phyloP scores from a whole-genome alignment of 805 yeast genomes.

The Clavispora asparagi region DNA sequence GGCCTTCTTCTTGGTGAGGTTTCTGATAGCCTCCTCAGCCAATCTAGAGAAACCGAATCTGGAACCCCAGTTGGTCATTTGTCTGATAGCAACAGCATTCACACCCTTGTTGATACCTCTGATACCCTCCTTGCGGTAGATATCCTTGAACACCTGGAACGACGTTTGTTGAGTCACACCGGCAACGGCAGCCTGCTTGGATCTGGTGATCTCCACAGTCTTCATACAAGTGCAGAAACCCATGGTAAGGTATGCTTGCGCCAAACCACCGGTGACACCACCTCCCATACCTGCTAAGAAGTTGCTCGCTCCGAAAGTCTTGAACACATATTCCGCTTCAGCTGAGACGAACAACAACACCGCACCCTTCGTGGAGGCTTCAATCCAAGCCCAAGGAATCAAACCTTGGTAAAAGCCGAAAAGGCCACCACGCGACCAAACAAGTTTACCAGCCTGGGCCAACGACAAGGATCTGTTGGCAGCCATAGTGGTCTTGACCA shows the following conservation, averaged over 20 bases:
- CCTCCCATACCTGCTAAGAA: conserved; percentile 90
- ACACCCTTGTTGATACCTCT: conserved; percentile 96
- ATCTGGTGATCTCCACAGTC: conserved; percentile 93
- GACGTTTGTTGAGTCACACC: conserved; percentile 70
- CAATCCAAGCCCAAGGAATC: conserved; percentile 99
- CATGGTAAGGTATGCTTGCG: conserved; percentile 94
- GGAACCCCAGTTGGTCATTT: conserved; percentile 99
- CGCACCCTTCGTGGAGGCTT: conserved; percentile 98
- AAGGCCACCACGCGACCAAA: conserved; percentile 92
- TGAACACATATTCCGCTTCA: conserved; percentile 81
- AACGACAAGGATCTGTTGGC: conserved; percentile 79
- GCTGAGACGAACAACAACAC: conserved; percentile 87
- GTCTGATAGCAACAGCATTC: conserved; percentile 98
- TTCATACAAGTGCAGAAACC: conserved; percentile 99
- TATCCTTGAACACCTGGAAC: conserved; percentile 80
- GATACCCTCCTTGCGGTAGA: conserved; percentile 81
- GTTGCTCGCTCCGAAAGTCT: conserved; percentile 53
- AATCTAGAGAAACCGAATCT: conserved; percentile 89
- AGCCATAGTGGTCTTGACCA: conserved; percentile 95
- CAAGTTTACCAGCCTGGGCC: conserved; percentile 61
- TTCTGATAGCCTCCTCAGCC: conserved; percentile 81
- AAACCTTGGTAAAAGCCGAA: conserved; percentile 94
- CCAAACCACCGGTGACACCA: conserved; percentile 94
- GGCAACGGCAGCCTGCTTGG: conserved; percentile 59
- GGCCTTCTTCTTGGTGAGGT: conserved; percentile 50